Evolutionary conservation across 1,139 yeast genomes (phyloP).

Genomic region (Pichia terricola): DNA sequence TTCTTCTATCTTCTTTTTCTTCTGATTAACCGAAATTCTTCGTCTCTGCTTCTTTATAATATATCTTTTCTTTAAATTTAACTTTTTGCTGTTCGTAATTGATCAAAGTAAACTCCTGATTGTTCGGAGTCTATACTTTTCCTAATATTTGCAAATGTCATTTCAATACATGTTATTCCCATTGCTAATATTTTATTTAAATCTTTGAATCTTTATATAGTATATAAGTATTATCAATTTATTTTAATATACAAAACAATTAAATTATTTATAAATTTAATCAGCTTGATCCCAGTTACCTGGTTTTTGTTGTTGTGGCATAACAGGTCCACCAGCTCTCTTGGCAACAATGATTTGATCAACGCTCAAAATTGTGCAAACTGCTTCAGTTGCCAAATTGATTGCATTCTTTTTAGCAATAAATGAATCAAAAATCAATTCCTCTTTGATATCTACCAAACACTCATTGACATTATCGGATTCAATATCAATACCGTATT

Average conservation of each 20-base stretch:
- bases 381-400: constrained; percentile 91
- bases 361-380: constrained; percentile 78
- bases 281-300: constrained; percentile 98
- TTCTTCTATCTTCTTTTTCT: no score
- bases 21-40: no score
- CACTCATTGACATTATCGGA: constrained; percentile 51
- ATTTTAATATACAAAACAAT: background rate
- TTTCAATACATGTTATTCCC: no score
- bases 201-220: no score
- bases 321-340: constrained; percentile 93
- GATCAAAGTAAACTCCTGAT: no score
- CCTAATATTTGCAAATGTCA: no score
- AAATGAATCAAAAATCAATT: constrained; percentile 69
- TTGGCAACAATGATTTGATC: constrained; percentile 92
- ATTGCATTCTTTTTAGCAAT: constrained; percentile 81
- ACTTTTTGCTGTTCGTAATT: no score
- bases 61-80: no score
- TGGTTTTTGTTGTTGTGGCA: constrained; percentile 81
- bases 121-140: no score
- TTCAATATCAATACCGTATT: constrained; percentile 67
- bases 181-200: no score
- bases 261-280: constrained; percentile 25
- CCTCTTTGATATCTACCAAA: constrained; percentile 57
- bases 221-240: background rate
- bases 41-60: no score